A percentile compares a stretch with the other conserved stretches of the same genome.
Evolutionary conservation across 148 eudicot species (phyloP).

Genomic region (Vaccinium corymbosum): DNA sequence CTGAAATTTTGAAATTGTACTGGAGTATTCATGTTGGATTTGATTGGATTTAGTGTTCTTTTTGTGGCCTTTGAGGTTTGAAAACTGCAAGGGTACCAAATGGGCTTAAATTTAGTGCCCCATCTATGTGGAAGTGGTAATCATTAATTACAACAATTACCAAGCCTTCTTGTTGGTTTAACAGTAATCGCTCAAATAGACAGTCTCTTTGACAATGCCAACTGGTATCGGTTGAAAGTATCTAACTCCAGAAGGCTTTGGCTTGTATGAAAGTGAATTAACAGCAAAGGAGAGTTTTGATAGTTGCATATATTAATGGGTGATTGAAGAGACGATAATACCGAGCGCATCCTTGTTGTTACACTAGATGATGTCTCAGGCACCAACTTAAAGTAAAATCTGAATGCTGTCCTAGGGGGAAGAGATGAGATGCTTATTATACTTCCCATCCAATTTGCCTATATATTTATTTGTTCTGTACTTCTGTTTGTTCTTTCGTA

Average conservation of each 20-base stretch:
- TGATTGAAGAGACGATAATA: background rate
- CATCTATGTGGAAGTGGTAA: background rate
- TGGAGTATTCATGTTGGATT: background rate
- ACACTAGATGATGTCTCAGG: background rate
- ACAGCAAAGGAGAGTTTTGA: background rate
- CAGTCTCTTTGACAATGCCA: background rate
- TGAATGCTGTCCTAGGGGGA: background rate
- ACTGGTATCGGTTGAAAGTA: background rate
- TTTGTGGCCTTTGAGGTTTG: conserved; percentile 5
- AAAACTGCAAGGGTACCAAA: background rate
- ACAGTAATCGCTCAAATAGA: background rate
- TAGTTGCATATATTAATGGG: background rate
- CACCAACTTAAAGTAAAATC: background rate
- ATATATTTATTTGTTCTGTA: background rate
- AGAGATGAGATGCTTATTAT: background rate
- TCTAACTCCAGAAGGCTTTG: background rate
- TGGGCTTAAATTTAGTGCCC: background rate
- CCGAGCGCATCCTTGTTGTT: background rate
- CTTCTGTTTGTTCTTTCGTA: background rate
- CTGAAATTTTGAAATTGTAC: background rate
- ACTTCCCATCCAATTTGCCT: background rate
- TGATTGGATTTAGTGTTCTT: background rate
- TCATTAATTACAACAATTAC: background rate
- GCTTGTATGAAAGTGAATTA: background rate
- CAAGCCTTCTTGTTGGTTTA: background rate